Conservation (phyloP, 164 flowering plant genomes). For the Aristolochia californica region DNA sequence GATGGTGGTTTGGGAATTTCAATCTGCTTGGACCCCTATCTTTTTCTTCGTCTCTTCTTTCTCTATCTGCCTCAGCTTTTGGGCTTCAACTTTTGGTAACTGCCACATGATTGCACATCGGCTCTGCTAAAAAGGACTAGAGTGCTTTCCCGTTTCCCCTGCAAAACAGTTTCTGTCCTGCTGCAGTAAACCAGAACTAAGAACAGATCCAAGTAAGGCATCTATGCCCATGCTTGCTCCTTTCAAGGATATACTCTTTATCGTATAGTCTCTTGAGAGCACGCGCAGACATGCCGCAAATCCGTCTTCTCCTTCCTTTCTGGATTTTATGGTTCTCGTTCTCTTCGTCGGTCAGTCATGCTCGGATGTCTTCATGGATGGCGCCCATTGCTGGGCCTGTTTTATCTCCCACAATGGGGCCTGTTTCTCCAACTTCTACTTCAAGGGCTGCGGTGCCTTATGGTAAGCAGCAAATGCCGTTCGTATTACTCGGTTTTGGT, state of each 20-base stretch:
- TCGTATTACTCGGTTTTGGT: not conserved
- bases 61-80: conserved; percentile 4
- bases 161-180: conserved; percentile 1
- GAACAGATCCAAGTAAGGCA: not conserved
- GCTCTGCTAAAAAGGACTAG: not conserved
- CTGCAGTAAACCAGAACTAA: not conserved
- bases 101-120: conserved; percentile 10
- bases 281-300: not conserved
- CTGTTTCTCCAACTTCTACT: not conserved
- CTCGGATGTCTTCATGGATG: conserved; percentile 4
- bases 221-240: not conserved
- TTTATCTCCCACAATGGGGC: not conserved
- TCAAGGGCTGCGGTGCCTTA: conserved; percentile 1
- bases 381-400: conserved; percentile 5
- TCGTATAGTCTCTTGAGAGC: not conserved
- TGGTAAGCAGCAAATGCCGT: conserved; percentile 1
- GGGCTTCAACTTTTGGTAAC: conserved; percentile 4
- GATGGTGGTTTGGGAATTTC: not conserved
- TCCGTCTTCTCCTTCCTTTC: not conserved
- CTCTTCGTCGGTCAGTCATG: not conserved
- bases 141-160: not conserved
- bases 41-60: not conserved
- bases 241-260: not conserved
- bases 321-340: conserved; percentile 5
- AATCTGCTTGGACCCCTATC: not conserved